Evolutionary conservation across 2,329 filamentous ascomycete genomes (phyloP).

Genomic region (Dactylellina drechsleri): DNA sequence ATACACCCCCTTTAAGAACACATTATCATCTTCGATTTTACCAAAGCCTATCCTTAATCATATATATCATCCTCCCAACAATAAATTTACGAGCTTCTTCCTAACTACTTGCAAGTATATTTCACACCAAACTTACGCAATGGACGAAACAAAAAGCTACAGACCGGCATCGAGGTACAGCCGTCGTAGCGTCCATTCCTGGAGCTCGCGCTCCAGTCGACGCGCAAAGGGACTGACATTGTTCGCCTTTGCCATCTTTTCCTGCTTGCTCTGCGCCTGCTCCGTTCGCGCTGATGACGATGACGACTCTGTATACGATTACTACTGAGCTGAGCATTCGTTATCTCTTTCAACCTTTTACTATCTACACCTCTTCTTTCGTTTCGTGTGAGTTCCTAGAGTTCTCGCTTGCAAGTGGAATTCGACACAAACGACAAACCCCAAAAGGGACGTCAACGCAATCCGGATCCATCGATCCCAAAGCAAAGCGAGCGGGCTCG

Average conservation of each 20-base stretch:
- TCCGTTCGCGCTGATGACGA: conserved; percentile 39
- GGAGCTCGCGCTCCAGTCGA: conserved; percentile 32
- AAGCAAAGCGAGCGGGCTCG: too few relatives aligned
- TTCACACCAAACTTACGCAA: background rate
- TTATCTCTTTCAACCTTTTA: too few relatives aligned
- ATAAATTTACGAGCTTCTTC: background rate
- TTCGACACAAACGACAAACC: too few relatives aligned
- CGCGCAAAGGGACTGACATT: conserved; percentile 41
- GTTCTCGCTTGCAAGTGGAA: too few relatives aligned
- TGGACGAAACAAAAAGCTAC: conserved; percentile 29
- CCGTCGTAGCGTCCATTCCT: conserved; percentile 29
- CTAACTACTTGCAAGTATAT: background rate
- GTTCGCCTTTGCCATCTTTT: conserved; percentile 45
- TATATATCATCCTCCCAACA: too few relatives aligned
- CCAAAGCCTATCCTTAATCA: background rate
- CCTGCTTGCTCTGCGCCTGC: conserved; percentile 43
- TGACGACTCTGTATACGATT: conserved; percentile 36
- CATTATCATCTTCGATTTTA: background rate
- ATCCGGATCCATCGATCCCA: too few relatives aligned
- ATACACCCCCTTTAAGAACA: background rate
- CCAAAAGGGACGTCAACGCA: too few relatives aligned
- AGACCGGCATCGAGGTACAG: conserved; percentile 21
- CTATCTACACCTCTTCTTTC: too few relatives aligned
- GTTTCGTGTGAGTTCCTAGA: too few relatives aligned
- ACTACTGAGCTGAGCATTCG: conserved; percentile 19